Conservation (phyloP, 441 rosid species). For the Adansonia gregorii region DNA sequence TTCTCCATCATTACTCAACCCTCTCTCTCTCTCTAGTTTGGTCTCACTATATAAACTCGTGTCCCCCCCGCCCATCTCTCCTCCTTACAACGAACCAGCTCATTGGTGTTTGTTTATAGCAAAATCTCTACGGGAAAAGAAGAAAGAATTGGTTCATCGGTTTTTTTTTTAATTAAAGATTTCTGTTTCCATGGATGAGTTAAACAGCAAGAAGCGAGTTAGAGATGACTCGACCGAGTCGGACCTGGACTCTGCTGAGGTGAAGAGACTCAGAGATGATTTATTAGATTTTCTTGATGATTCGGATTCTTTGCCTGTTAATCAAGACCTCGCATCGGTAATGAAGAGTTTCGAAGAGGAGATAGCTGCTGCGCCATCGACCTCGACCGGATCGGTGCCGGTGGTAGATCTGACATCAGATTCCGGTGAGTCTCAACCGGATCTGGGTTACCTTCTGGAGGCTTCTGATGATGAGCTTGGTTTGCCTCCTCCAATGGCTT, state of each 20-base stretch:
- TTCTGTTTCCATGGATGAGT: conserved; percentile 39
- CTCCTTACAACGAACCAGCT: conserved; percentile 31
- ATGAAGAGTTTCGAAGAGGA: conserved; percentile 76
- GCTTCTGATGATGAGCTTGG: conserved; percentile 93
- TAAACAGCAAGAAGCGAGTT: conserved; percentile 49
- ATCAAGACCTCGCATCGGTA: conserved; percentile 67
- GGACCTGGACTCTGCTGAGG: conserved; percentile 46
- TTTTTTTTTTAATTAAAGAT: not conserved
- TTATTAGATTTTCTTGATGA: conserved; percentile 58
- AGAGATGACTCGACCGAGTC: conserved; percentile 45
- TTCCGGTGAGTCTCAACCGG: conserved; percentile 60
- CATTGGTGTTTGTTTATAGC: conserved; percentile 13
- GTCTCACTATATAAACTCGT: conserved; percentile 57
- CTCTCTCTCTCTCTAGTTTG: conserved; percentile 31
- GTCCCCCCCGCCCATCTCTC: conserved; percentile 35
- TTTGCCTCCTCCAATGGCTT: conserved; percentile 52
- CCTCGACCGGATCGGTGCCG: conserved; percentile 26
- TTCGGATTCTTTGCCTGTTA: conserved; percentile 40
- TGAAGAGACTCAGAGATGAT: conserved; percentile 67
- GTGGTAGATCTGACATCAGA: conserved; percentile 46
- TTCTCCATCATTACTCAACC: conserved; percentile 29
- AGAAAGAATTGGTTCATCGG: not conserved
- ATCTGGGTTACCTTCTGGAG: conserved; percentile 69
- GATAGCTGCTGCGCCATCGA: conserved; percentile 38
- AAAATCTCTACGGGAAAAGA: not conserved